Conservation (phyloP, 169 alveolate species). For the Toxoplasma gondii region DNA sequence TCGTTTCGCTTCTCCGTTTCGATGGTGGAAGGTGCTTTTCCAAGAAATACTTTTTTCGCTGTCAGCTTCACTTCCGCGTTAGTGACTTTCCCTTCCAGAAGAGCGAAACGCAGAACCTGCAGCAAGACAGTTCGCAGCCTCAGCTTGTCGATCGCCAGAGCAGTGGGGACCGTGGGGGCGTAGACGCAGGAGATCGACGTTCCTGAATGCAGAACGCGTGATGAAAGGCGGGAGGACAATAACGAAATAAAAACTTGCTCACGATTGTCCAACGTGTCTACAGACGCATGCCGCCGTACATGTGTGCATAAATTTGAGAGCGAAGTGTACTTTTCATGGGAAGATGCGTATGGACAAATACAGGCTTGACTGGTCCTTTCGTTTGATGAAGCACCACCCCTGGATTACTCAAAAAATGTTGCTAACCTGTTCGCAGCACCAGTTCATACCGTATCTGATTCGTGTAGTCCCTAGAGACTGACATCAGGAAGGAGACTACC, state of each 20-base stretch:
- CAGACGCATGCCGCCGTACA: not conserved
- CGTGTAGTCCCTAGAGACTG: no score
- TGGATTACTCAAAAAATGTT: no score
- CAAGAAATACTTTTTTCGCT: not conserved
- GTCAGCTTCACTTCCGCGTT: not conserved
- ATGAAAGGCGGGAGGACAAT: no score
- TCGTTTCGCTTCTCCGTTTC: conserved; percentile 20
- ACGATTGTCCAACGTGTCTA: not conserved
- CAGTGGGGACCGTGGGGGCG: conserved; percentile 6
- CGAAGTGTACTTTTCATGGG: no score
- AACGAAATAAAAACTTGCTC: not conserved
- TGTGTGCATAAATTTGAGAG: not conserved
- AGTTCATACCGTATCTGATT: no score
- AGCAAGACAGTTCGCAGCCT: conserved; percentile 1
- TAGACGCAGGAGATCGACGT: not conserved
- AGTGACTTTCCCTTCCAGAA: not conserved
- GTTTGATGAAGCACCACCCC: no score
- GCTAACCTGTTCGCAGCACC: no score
- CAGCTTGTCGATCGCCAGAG: conserved; percentile 16
- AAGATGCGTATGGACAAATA: no score
- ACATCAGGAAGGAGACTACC: no score
- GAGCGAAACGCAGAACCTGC: conserved; percentile 12
- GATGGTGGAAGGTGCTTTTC: not conserved
- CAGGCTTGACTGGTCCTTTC: no score
- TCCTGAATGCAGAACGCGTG: not conserved